These are phyloP conservation scores for Grosmannia huntii DNA, from an alignment of 2,329 filamentous ascomycete species.

Conservation along the genomic window DNA sequence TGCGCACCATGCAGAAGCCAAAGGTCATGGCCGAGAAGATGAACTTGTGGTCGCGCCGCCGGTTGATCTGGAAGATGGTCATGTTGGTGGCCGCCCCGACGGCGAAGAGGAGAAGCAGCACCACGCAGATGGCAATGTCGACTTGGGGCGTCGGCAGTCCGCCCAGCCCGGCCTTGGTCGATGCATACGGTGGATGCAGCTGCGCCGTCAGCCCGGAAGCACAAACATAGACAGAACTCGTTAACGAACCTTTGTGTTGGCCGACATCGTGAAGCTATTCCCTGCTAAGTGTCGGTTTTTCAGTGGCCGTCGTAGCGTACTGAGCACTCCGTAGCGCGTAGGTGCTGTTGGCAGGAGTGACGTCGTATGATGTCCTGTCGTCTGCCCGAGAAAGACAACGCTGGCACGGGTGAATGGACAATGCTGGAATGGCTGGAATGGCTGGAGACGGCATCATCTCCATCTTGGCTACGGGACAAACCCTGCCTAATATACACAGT, in stretches of 20 bases:
- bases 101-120: conserved; percentile 49
- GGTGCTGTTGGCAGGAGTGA: background rate
- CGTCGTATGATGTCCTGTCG: background rate
- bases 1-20: conserved; percentile 44
- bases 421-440: too few species aligned
- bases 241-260: background rate
- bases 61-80: conserved; percentile 42
- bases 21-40: conserved; percentile 44
- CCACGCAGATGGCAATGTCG: conserved; percentile 52
- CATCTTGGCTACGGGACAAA: background rate
- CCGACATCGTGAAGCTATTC: background rate
- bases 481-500: too few species aligned
- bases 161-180: conserved; percentile 33
- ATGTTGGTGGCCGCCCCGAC: conserved; percentile 42
- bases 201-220: background rate
- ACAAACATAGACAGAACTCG: background rate
- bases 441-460: background rate
- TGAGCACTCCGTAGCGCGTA: background rate
- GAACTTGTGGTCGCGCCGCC: conserved; percentile 41
- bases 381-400: background rate
- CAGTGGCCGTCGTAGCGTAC: background rate
- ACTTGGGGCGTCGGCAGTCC: conserved; percentile 41
- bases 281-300: background rate
- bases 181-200: background rate
- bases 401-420: background rate